These are phyloP conservation scores for Wickerhamiella azyma DNA, from an alignment of 805 yeast species.

Conservation along the genomic window DNA sequence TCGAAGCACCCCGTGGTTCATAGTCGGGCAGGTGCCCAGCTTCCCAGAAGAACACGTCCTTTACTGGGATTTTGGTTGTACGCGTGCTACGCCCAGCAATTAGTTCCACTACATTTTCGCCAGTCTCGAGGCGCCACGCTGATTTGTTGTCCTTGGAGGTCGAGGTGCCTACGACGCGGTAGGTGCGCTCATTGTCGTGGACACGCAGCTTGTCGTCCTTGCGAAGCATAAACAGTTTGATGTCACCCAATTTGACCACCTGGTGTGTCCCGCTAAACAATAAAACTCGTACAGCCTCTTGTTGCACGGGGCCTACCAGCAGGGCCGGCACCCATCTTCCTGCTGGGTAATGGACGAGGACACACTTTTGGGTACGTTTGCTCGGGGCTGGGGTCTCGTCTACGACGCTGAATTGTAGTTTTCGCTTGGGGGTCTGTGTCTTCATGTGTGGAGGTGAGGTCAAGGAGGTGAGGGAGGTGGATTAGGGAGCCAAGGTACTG, in stretches of 20 bases:
- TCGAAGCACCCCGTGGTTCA: neutral
- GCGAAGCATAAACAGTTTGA: neutral
- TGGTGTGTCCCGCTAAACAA: neutral
- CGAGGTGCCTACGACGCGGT: neutral
- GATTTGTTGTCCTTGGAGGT: neutral
- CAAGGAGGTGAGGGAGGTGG: too few species aligned
- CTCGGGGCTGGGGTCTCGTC: neutral
- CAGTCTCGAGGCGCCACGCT: slow-evolving; percentile 1
- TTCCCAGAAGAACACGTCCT: neutral
- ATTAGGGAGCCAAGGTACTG: neutral
- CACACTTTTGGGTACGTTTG: neutral
- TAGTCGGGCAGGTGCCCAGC: neutral
- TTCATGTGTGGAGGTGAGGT: neutral
- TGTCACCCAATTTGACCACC: neutral
- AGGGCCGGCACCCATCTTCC: slow-evolving; percentile 4
- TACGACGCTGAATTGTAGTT: neutral
- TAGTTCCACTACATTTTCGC: slow-evolving; percentile 1
- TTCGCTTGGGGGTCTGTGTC: neutral
- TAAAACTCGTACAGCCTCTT: neutral
- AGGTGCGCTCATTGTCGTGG: slow-evolving; percentile 1
- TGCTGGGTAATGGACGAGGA: neutral
- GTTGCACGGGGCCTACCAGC: neutral
- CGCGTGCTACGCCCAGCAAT: slow-evolving; percentile 1
- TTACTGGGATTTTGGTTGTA: neutral
- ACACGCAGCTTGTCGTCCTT: neutral